phyloP scores from a whole-genome alignment of 345 rosid species.

The Streptanthus diversifolius region DNA sequence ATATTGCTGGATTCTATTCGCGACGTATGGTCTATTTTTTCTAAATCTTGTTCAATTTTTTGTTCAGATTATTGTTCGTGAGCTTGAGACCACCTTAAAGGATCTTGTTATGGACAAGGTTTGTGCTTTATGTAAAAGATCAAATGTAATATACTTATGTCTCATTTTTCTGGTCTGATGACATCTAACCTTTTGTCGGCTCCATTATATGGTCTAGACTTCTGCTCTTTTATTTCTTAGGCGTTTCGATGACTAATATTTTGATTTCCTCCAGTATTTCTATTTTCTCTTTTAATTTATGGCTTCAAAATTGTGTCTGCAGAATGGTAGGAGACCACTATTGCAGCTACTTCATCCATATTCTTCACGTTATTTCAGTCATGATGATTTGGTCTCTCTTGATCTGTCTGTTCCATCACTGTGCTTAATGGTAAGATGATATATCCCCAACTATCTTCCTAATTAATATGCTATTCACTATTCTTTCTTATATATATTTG shows the following conservation, averaged over 20 bases:
- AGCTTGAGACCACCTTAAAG: constrained; percentile 58
- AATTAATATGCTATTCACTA: background rate
- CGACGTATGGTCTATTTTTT: constrained; percentile 5
- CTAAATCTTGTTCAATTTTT: constrained; percentile 29
- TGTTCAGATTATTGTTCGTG: constrained; percentile 66
- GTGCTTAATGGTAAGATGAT: constrained; percentile 52
- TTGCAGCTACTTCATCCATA: constrained; percentile 84
- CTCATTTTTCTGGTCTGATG: background rate
- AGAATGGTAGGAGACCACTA: constrained; percentile 75
- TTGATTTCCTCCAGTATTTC: constrained; percentile 1
- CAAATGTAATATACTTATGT: background rate
- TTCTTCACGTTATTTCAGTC: constrained; percentile 67
- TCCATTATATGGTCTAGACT: background rate
- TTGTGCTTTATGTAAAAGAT: constrained; percentile 11
- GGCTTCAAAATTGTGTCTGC: constrained; percentile 29
- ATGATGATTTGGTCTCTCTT: constrained; percentile 67
- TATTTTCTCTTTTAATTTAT: background rate
- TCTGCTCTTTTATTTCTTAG: constrained; percentile 6
- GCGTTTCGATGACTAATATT: background rate
- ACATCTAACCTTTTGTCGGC: background rate
- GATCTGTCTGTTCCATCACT: constrained; percentile 62
- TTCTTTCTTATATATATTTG: background rate
- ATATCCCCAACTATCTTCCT: background rate
- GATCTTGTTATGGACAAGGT: constrained; percentile 86
- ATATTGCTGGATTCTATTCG: background rate